Base-by-base conservation (phyloP, 108 stramenopile genomes). In the Epithemia pelagica region DNA sequence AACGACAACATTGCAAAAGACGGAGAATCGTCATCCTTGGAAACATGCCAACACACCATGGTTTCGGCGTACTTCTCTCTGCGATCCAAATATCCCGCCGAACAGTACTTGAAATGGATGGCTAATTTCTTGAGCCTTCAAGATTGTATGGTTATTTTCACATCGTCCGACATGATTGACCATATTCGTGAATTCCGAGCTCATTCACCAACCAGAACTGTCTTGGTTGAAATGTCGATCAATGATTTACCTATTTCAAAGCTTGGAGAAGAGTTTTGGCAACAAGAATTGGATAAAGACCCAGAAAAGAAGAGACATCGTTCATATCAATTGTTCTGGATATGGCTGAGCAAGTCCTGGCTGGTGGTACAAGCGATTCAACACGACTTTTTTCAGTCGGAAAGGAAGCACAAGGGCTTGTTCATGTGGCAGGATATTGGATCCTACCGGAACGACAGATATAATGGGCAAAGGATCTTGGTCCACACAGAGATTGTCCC, bases 71-170 rank as follows among this genome's bases (percentile, higher is more conserved):
- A 85, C 67, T 84, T 81, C 69, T 52, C 64, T 21, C 66, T 82
- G 25, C 55, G 23, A 61, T 85, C 84, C 30, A 88, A 88, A 61
- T 71, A 66, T 61, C 8, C 69, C 5, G 23, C 69, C 8, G 69
- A 65, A 28, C 60, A 76, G 29, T 88, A 88, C 74, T 68, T 62
- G 32, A 52, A 29, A 23, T 88, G 87, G 87, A 88, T 88, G 87
- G 56, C 33, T 28, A 85, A 85, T 62, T 76, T 83, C 66, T 52
- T 88, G 31, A 81, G 79, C 58, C 54, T 83, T 25, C 77, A 77
- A 66, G 87, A 88, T 74, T 64, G 76, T 24, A 83, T 88, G 82
- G 73, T 88, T 23, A 79, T 88, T n/a, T 88, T 81, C 61, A 81
- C 80, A 26, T 55, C 66, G 24, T 59, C 73, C 10, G 83, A 73